These are phyloP conservation scores for Dentipellis fragilis DNA, from an alignment of 768 basidiomycete genomes.

Conservation along the genomic window DNA sequence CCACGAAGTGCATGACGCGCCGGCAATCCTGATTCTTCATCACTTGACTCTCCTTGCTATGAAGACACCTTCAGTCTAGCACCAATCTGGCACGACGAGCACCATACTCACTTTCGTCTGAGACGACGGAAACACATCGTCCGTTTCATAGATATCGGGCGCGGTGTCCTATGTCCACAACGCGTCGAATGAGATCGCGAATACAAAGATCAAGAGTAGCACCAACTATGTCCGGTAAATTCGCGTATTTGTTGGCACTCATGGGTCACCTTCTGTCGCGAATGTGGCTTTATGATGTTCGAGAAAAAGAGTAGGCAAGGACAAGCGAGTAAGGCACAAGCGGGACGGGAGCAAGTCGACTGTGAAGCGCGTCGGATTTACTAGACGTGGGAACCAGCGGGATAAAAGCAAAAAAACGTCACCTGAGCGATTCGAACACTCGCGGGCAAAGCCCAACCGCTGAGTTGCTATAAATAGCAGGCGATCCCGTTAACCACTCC, in stretches of 20 bases:
- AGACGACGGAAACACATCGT: constrained; percentile 55
- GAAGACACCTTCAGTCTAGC: not conserved
- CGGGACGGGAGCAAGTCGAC: not conserved
- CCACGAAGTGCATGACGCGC: constrained; percentile 28
- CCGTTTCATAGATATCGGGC: constrained; percentile 87
- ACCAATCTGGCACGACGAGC: not conserved
- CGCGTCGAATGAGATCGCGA: not conserved
- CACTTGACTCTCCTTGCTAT: constrained; percentile 55
- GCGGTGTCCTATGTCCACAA: constrained; percentile 66
- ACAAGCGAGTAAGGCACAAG: not conserved
- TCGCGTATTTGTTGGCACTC: constrained; percentile 62
- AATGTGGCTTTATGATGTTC: not conserved
- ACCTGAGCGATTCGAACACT: no score
- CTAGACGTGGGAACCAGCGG: not conserved
- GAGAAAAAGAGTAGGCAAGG: not conserved
- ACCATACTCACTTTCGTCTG: constrained; percentile 39
- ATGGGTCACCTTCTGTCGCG: not conserved
- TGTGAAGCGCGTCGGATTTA: not conserved
- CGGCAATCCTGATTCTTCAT: constrained; percentile 46
- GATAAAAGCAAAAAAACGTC: not conserved
- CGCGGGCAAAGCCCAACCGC: no score
- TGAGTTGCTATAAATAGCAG: constrained; percentile 21
- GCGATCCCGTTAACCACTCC: constrained; percentile 78
- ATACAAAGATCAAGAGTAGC: not conserved
- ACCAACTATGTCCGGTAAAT: constrained; percentile 86